phyloP scores from a whole-genome alignment of 192 early-diverging fungal species.

The Haplosporangium gracile region DNA sequence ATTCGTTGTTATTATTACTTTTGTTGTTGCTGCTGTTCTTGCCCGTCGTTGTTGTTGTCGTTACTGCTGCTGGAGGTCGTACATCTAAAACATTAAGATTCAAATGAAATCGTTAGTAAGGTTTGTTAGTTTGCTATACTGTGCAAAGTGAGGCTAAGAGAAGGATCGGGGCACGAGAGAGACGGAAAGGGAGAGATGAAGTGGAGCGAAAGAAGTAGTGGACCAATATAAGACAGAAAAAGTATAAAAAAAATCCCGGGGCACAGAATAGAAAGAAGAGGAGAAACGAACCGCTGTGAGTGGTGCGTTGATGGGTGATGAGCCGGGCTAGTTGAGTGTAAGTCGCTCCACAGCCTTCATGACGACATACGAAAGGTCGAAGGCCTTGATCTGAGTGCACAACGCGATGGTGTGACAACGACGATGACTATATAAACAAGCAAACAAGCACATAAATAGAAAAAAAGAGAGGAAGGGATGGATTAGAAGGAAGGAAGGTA shows the following conservation, averaged over 20 bases:
- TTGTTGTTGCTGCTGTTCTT: not conserved
- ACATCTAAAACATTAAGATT: no score
- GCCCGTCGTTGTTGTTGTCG: not conserved
- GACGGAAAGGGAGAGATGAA: not conserved
- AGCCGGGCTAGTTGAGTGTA: constrained; percentile 49
- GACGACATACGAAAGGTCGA: constrained; percentile 42
- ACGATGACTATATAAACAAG: constrained; percentile 28
- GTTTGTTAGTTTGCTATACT: no score
- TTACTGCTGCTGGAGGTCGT: no score
- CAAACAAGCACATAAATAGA: not conserved
- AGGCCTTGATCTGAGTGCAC: constrained; percentile 48
- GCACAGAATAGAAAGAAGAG: constrained; percentile 11
- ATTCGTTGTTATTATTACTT: not conserved
- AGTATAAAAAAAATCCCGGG: not conserved
- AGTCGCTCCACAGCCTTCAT: constrained; percentile 43
- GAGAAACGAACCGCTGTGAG: constrained; percentile 23
- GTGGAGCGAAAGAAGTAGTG: no score
- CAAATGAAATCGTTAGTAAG: no score
- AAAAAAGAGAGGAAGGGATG: not conserved
- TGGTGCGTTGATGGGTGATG: constrained; percentile 48
- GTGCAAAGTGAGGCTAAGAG: no score
- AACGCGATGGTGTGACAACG: constrained; percentile 46
- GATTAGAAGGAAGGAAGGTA: not conserved
- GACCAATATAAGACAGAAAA: no score
- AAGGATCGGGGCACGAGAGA: not conserved